A percentile compares a stretch with the other conserved stretches of the same genome.
These are phyloP conservation scores for Xylariaceae sp. DNA, from an alignment of 2,329 filamentous ascomycete species.

Conservation along the genomic window DNA sequence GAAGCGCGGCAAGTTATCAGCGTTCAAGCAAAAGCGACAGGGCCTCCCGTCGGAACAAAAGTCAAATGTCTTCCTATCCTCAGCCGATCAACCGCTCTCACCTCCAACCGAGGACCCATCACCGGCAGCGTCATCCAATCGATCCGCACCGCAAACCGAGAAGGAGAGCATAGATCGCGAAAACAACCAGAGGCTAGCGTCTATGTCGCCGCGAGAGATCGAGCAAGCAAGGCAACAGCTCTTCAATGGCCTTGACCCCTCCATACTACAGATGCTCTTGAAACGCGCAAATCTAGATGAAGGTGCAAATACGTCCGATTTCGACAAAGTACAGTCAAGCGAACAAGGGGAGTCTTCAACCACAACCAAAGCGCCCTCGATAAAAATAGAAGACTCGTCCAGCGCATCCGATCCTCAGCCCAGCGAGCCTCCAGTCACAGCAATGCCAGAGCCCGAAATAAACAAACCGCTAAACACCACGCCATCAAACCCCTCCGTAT, in stretches of 20 bases:
- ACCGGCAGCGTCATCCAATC: slow-evolving; percentile 10
- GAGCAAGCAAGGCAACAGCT: slow-evolving; percentile 76
- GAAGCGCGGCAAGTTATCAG: slow-evolving; percentile 68
- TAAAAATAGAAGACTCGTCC: slow-evolving; percentile 25
- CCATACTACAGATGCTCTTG: slow-evolving; percentile 73
- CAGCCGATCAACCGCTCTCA: slow-evolving; percentile 21
- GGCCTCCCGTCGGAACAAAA: slow-evolving; percentile 24
- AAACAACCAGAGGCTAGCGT: slow-evolving; percentile 69
- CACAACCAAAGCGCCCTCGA: slow-evolving; percentile 15
- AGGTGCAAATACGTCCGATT: slow-evolving; percentile 40
- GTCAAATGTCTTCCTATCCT: slow-evolving; percentile 19
- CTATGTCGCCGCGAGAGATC: slow-evolving; percentile 82
- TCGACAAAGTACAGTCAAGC: slow-evolving; percentile 33
- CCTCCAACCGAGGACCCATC: slow-evolving; percentile 18
- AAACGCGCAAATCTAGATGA: slow-evolving; percentile 75
- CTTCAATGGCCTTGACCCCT: slow-evolving; percentile 72
- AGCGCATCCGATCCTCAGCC: slow-evolving; percentile 1
- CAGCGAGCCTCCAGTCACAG: neutral
- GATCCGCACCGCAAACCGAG: slow-evolving; percentile 52
- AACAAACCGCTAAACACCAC: slow-evolving; percentile 18
- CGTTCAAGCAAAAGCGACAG: slow-evolving; percentile 72
- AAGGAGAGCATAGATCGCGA: slow-evolving; percentile 75
- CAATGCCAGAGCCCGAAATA: neutral
- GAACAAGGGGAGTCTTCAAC: slow-evolving; percentile 7
- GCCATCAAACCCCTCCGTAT: slow-evolving; percentile 5